Conservation (phyloP, 2,329 filamentous ascomycete species). For the Hirsutella rhossiliensis region DNA sequence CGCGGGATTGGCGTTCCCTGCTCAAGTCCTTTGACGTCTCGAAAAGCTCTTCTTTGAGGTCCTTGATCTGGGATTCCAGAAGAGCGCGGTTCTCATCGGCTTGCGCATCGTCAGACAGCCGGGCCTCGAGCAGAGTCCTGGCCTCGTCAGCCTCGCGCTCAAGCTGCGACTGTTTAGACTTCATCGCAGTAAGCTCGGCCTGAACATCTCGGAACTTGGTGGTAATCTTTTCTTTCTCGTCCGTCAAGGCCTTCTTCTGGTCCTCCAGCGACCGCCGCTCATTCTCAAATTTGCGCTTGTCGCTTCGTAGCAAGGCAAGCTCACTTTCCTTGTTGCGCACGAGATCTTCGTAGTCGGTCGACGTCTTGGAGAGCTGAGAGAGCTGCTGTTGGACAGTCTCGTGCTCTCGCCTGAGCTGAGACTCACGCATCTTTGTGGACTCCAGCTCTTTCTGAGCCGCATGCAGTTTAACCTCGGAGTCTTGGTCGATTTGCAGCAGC, state of each 20-base stretch:
- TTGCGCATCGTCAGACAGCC: constrained; percentile 81
- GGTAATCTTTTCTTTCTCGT: constrained; percentile 70
- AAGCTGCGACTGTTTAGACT: constrained; percentile 70
- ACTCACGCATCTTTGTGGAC: constrained; percentile 58
- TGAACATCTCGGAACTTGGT: constrained; percentile 71
- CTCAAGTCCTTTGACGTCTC: constrained; percentile 80
- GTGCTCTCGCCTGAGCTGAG: constrained; percentile 69
- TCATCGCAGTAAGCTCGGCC: constrained; percentile 78
- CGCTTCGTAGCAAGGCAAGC: constrained; percentile 68
- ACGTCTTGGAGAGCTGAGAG: constrained; percentile 76
- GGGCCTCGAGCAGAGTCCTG: constrained; percentile 73
- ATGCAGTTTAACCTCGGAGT: constrained; percentile 75
- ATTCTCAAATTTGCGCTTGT: constrained; percentile 71
- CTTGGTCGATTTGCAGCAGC: constrained; percentile 74
- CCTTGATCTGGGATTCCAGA: constrained; percentile 75
- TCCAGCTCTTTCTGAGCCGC: constrained; percentile 70
- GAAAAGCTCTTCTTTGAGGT: constrained; percentile 77
- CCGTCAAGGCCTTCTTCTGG: constrained; percentile 58
- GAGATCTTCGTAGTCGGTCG: constrained; percentile 89
- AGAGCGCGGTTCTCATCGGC: constrained; percentile 70
- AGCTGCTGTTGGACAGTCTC: constrained; percentile 74
- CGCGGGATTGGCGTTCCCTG: constrained; percentile 81
- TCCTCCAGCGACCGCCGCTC: constrained; percentile 70
- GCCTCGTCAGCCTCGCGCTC: constrained; percentile 84
- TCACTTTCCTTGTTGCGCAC: constrained; percentile 92